Conservation (phyloP, 768 basidiomycete species). For the Lenzites betulinus region DNA sequence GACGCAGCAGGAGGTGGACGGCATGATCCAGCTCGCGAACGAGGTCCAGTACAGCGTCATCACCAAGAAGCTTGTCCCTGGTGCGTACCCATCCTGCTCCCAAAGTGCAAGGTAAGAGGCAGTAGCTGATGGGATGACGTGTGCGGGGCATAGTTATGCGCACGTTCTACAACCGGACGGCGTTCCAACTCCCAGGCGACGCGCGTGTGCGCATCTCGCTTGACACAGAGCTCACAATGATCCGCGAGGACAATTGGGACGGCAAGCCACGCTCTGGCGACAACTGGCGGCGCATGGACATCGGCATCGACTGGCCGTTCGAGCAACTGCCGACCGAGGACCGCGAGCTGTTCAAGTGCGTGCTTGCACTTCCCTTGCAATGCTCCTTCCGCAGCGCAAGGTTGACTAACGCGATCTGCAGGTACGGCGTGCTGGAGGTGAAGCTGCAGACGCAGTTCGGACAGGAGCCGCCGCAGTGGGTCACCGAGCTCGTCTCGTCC, state of each 20-base stretch:
- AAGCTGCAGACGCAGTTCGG: conserved; percentile 96
- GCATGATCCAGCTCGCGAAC: conserved; percentile 94
- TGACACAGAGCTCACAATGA: conserved; percentile 92
- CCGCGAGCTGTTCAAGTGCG: conserved; percentile 88
- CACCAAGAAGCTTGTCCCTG: conserved; percentile 79
- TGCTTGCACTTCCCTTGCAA: conserved; percentile 2
- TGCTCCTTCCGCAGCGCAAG: neutral
- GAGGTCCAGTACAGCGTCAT: conserved; percentile 93
- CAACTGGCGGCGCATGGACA: conserved; percentile 94
- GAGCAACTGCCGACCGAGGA: conserved; percentile 72
- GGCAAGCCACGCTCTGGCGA: conserved; percentile 69
- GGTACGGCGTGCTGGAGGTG: conserved; percentile 94
- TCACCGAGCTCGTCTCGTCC: conserved; percentile 91
- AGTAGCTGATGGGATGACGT: neutral
- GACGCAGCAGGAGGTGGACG: conserved; percentile 85
- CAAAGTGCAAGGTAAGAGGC: neutral
- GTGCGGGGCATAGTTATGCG: conserved; percentile 72
- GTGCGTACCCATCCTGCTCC: conserved; percentile 44
- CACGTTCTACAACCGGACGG: conserved; percentile 98
- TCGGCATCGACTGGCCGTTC: conserved; percentile 93
- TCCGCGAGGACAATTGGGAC: conserved; percentile 98
- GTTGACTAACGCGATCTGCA: conserved; percentile 22
- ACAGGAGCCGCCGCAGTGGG: conserved; percentile 95
- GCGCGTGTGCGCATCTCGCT: conserved; percentile 98
- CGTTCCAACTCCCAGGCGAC: conserved; percentile 98